Percentiles rank a stretch among this genome's conserved stretches.
These are phyloP conservation scores for Colletotrichum costaricense DNA, from an alignment of 2,329 filamentous ascomycete genomes.

Conservation along the genomic window DNA sequence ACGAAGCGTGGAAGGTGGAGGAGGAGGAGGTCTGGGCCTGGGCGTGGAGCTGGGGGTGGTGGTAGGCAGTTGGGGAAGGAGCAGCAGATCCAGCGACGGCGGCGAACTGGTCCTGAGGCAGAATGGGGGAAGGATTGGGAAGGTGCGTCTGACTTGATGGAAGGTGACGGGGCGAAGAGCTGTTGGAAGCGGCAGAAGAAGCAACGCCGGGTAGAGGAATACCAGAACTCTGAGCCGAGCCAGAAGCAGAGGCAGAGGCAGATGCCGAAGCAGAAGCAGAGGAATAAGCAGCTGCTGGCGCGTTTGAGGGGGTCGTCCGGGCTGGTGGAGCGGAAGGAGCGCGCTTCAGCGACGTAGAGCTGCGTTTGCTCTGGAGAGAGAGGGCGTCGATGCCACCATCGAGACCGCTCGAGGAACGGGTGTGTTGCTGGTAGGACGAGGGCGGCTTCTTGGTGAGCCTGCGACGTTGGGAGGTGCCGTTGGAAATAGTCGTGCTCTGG, in stretches of 20 bases:
- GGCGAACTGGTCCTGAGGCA: slow-evolving; percentile 58
- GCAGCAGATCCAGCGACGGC: slow-evolving; percentile 27
- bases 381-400: slow-evolving; percentile 66
- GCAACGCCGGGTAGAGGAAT: not conserved
- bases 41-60: slow-evolving; percentile 43
- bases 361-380: slow-evolving; percentile 71
- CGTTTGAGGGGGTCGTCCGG: slow-evolving; percentile 58
- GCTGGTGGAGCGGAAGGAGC: slow-evolving; percentile 69
- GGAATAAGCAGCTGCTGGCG: slow-evolving; percentile 40
- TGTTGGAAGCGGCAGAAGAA: slow-evolving; percentile 49
- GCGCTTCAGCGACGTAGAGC: slow-evolving; percentile 71
- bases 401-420: slow-evolving; percentile 59
- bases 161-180: slow-evolving; percentile 59
- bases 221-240: not conserved
- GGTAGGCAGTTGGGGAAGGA: slow-evolving; percentile 32
- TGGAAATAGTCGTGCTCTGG: slow-evolving; percentile 52
- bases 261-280: not conserved
- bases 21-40: slow-evolving; percentile 42
- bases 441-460: slow-evolving; percentile 73
- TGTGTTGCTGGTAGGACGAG: slow-evolving; percentile 54
- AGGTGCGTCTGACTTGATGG: slow-evolving; percentile 48
- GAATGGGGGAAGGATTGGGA: slow-evolving; percentile 59
- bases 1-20: slow-evolving; percentile 3
- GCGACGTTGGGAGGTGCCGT: slow-evolving; percentile 66
- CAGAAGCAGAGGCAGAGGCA: slow-evolving; percentile 38